phyloP scores from a whole-genome alignment of 164 flowering plant genomes.

The Stephania cephalantha region DNA sequence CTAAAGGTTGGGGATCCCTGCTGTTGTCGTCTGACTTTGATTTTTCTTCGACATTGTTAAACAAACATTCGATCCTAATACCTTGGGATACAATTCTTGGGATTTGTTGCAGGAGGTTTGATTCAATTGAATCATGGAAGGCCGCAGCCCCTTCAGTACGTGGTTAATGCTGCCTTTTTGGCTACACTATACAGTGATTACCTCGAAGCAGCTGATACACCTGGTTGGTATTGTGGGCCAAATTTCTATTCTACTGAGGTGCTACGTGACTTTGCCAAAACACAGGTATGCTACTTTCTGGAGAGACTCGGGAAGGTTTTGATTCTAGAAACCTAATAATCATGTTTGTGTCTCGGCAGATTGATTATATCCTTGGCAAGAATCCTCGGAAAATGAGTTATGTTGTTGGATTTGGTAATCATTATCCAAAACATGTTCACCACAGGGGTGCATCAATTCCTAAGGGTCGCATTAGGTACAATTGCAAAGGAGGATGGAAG shows the following conservation, averaged over 20 bases:
- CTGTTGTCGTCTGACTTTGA: neutral
- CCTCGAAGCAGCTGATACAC: slow-evolving; percentile 93
- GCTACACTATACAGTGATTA: slow-evolving; percentile 82
- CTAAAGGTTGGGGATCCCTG: slow-evolving; percentile 50
- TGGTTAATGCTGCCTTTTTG: slow-evolving; percentile 89
- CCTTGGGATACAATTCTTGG: neutral
- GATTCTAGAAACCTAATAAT: slow-evolving; percentile 2
- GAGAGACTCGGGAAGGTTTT: neutral
- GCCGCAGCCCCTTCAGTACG: slow-evolving; percentile 94
- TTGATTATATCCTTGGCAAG: slow-evolving; percentile 88
- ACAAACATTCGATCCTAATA: neutral
- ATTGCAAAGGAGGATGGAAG: slow-evolving; percentile 93
- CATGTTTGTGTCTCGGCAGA: slow-evolving; percentile 35
- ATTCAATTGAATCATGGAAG: slow-evolving; percentile 86
- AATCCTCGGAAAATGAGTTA: slow-evolving; percentile 96
- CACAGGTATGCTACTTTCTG: slow-evolving; percentile 49
- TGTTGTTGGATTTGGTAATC: slow-evolving; percentile 75
- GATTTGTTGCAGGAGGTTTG: slow-evolving; percentile 62
- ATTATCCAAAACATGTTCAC: slow-evolving; percentile 83
- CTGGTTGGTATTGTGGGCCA: slow-evolving; percentile 99
- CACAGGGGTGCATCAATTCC: slow-evolving; percentile 95
- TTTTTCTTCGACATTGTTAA: neutral
- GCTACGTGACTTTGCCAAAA: slow-evolving; percentile 78
- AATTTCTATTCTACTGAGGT: slow-evolving; percentile 66
- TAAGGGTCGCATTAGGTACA: slow-evolving; percentile 65